Evolutionary conservation across 768 basidiomycete species (phyloP), one percentile per base, ranked within the genome.

Genomic region (Coprinopsis marcescibilis): DNA sequence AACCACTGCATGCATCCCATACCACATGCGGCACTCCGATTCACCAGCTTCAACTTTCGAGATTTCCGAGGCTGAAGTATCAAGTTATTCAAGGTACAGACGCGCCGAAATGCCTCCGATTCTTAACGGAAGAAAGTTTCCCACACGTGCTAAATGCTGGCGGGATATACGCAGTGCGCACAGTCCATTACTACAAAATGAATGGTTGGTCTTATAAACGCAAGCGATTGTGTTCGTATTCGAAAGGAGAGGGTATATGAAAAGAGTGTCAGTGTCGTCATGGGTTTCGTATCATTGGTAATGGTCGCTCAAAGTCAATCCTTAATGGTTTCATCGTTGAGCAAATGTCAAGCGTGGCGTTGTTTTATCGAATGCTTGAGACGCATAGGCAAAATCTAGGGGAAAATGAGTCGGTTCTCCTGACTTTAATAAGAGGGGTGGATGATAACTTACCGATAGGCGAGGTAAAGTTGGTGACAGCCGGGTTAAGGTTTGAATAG

Each of bases 401-500:
- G 11, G 17, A 27, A 19, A 43, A 27, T 23, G 25, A 8, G 38
- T 37, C 27, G 26, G 39, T 21, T 19, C 24, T 21, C 10, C n/a
- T 25, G 34, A 24, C 30, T 26, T 19, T 20, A 14, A 35, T 45
- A 19, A 33, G 26, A 24, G 43, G 43, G 26, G 20, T 19, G 32
- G 13, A 19, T 15, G 43, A 17, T 3, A 34, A 64, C 70, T 15
- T 50, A 86, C 84, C 79, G 43, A 87, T 81, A 1, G 85, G 85
- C 19, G 82, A 85, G 35, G 73, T 82, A 65, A 78, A 87, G 52
- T 78, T 76, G 52, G 78, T 69, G 40, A 85, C 71, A 63, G 83
- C 62, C 33, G 72, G 75, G 51, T 80, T 74, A 45, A 72, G 48
- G 45, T 62, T 68, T 21, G 63, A 62, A 21, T 52, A 43, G 21